phyloP scores from a whole-genome alignment of 345 rosid genomes.

The Garcia nutans region DNA sequence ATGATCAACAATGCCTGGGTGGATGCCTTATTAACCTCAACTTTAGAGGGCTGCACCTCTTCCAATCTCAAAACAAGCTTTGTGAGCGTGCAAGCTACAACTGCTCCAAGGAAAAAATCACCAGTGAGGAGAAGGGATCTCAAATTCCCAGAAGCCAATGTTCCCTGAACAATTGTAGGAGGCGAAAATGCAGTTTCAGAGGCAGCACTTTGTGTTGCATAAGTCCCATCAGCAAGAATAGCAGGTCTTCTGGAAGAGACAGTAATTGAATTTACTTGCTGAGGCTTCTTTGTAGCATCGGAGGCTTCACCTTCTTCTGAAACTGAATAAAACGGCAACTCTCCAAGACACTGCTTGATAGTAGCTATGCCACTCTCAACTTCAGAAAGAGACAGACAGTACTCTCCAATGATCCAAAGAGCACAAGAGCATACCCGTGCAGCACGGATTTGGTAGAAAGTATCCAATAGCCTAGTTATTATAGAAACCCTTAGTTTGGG shows the following conservation, averaged over 20 bases:
- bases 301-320: slow-evolving; percentile 69
- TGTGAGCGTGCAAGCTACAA: slow-evolving; percentile 85
- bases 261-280: slow-evolving; percentile 49
- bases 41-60: slow-evolving; percentile 81
- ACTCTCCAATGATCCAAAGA: slow-evolving; percentile 92
- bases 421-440: slow-evolving; percentile 86
- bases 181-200: slow-evolving; percentile 81
- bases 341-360: slow-evolving; percentile 87
- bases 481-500: slow-evolving; percentile 82
- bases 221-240: slow-evolving; percentile 88
- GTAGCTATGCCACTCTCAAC: slow-evolving; percentile 78
- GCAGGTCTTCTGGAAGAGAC: slow-evolving; percentile 82
- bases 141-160: slow-evolving; percentile 69
- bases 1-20: slow-evolving; percentile 74
- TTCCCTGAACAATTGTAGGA: slow-evolving; percentile 76
- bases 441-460: slow-evolving; percentile 85
- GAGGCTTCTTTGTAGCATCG: slow-evolving; percentile 59
- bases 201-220: slow-evolving; percentile 92
- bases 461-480: slow-evolving; percentile 79
- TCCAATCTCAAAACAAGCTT: slow-evolving; percentile 92
- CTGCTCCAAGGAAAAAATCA: slow-evolving; percentile 98
- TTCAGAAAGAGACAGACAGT: slow-evolving; percentile 82
- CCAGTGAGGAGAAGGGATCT: slow-evolving; percentile 90
- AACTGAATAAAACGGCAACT: slow-evolving; percentile 68
- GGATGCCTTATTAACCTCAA: slow-evolving; percentile 70